phyloP scores from a whole-genome alignment of 345 rosid species.

The Viola odorata region DNA sequence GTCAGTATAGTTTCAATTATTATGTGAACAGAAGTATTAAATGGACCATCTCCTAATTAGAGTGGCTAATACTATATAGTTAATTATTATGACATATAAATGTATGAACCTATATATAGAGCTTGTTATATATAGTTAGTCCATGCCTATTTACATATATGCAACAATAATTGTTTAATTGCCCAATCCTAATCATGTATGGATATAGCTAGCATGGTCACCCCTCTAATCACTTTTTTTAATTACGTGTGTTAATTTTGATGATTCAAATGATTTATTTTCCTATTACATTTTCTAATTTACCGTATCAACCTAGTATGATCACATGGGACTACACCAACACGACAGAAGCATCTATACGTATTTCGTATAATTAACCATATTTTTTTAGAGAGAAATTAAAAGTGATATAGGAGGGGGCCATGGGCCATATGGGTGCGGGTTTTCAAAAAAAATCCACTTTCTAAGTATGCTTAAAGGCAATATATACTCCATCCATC shows the following conservation, averaged over 20 bases:
- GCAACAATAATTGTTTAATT: background rate
- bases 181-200: background rate
- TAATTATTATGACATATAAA: too few relatives aligned
- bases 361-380: too few relatives aligned
- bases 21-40: too few relatives aligned
- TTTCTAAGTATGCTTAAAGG: slow-evolving; percentile 16
- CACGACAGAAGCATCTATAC: too few relatives aligned
- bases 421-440: background rate
- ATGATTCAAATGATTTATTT: background rate
- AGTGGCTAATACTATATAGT: too few relatives aligned
- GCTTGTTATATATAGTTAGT: background rate
- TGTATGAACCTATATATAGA: background rate
- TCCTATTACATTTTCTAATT: background rate
- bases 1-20: too few relatives aligned
- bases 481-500: background rate
- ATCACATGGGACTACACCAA: too few relatives aligned
- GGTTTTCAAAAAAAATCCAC: background rate
- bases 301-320: too few relatives aligned
- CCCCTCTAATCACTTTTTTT: background rate
- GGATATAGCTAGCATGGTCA: background rate
- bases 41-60: too few relatives aligned
- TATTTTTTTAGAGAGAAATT: too few relatives aligned
- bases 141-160: background rate
- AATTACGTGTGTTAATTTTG: too few relatives aligned
- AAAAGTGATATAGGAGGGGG: background rate